Percentiles rank a stretch among this genome's conserved stretches.
phyloP scores from a whole-genome alignment of 495 filamentous ascomycete genomes.

The Hypoxylon rickii region DNA sequence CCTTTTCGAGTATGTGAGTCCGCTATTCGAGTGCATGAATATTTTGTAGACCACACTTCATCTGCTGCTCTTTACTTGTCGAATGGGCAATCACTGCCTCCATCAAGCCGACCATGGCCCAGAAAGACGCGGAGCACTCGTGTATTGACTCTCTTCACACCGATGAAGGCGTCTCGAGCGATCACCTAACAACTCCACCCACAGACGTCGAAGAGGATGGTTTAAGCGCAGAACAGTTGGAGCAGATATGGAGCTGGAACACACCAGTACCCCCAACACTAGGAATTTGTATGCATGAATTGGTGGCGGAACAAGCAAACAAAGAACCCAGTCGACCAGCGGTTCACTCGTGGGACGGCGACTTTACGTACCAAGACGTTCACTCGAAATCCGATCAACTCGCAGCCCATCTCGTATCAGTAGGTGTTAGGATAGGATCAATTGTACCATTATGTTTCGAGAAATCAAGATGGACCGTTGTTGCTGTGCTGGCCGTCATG shows the following conservation, averaged over 20 bases:
- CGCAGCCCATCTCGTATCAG: slow-evolving; percentile 46
- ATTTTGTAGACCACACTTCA: slow-evolving; percentile 2
- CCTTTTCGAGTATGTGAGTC: slow-evolving; percentile 4
- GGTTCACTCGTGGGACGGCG: slow-evolving; percentile 62
- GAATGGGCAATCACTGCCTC: too few species aligned
- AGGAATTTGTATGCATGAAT: slow-evolving; percentile 46
- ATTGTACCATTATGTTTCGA: slow-evolving; percentile 60
- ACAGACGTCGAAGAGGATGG: slow-evolving; percentile 38
- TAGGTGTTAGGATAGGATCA: slow-evolving; percentile 52
- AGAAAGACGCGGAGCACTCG: slow-evolving; percentile 15
- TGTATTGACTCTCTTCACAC: slow-evolving; percentile 23
- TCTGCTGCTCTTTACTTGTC: too few species aligned
- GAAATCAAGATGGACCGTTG: slow-evolving; percentile 58
- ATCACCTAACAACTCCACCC: slow-evolving; percentile 36
- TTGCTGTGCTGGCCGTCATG: slow-evolving; percentile 58
- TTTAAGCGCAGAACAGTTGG: slow-evolving; percentile 34
- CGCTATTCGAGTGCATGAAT: slow-evolving; percentile 1
- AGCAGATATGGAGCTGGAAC: slow-evolving; percentile 49
- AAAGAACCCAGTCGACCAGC: slow-evolving; percentile 37
- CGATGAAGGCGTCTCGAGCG: slow-evolving; percentile 30
- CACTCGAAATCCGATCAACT: slow-evolving; percentile 53
- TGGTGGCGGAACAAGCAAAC: slow-evolving; percentile 40
- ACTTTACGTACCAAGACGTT: slow-evolving; percentile 60
- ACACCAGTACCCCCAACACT: slow-evolving; percentile 43
- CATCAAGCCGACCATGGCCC: slow-evolving; percentile 20